Evolutionary conservation across 768 basidiomycete species (phyloP).

Genomic region (Leucocoprinus birnbaumii): DNA sequence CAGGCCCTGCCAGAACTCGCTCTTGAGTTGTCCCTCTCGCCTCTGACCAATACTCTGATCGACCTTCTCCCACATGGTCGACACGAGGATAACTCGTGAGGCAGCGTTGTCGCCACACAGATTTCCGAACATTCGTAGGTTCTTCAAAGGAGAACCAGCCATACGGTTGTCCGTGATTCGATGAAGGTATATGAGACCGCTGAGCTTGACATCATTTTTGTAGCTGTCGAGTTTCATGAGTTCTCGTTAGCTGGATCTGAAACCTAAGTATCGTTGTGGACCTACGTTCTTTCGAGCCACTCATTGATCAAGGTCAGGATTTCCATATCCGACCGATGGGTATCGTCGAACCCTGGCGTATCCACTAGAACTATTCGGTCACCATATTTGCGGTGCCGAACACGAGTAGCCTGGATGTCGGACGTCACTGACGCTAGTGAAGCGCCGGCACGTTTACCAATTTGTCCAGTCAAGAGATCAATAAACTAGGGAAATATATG

Average conservation of each 20-base stretch:
- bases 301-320: constrained; percentile 12
- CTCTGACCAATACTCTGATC: constrained; percentile 27
- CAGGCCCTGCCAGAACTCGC: constrained; percentile 44
- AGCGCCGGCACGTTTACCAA: constrained; percentile 13
- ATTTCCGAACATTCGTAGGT: constrained; percentile 14
- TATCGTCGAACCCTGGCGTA: constrained; percentile 34
- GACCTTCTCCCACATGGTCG: constrained; percentile 26
- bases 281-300: constrained; percentile 16
- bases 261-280: background rate
- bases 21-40: constrained; percentile 39
- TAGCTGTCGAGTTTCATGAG: constrained; percentile 4
- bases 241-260: background rate
- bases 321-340: constrained; percentile 18
- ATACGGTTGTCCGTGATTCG: constrained; percentile 15
- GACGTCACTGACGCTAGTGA: constrained; percentile 35
- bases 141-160: constrained; percentile 9
- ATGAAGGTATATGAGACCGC: constrained; percentile 16
- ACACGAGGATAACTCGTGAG: constrained; percentile 13
- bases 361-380: constrained; percentile 36
- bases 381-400: constrained; percentile 17
- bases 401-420: constrained; percentile 26
- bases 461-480: constrained; percentile 18
- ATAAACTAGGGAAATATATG: constrained; percentile 18
- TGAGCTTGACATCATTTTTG: constrained; percentile 9
- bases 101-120: constrained; percentile 15